Evolutionary conservation across 2,329 filamentous ascomycete genomes (phyloP).

Genomic region (Fusarium veterinarium): DNA sequence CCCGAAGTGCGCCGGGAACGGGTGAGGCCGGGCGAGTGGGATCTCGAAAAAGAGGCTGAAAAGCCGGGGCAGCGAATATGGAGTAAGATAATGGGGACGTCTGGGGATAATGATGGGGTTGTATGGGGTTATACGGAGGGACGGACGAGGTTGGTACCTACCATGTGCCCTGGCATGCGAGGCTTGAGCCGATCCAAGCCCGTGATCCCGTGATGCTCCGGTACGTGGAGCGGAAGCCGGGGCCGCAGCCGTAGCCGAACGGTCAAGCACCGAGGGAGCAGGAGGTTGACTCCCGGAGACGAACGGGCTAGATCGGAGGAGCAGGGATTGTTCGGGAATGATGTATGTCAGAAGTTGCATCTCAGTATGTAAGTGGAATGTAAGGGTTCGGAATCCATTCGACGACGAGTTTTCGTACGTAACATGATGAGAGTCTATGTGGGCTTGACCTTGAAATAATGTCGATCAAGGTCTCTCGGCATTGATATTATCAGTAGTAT

Average conservation of each 20-base stretch:
- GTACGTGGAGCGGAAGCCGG: constrained; percentile 43
- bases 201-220: constrained; percentile 48
- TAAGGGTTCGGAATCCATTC: constrained; percentile 13
- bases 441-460: constrained; percentile 7
- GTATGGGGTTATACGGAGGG: constrained; percentile 32
- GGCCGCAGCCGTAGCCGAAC: constrained; percentile 43
- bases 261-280: constrained; percentile 32
- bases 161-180: constrained; percentile 27
- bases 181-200: constrained; percentile 43
- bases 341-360: constrained; percentile 13
- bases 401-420: constrained; percentile 20
- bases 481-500: background rate
- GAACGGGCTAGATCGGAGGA: constrained; percentile 43
- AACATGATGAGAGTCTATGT: constrained; percentile 13
- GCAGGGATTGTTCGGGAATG: constrained; percentile 38
- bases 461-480: constrained; percentile 16
- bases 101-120: constrained; percentile 27
- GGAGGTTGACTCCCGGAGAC: constrained; percentile 22
- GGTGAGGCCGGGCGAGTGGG: constrained; percentile 43
- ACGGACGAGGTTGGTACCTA: constrained; percentile 20
- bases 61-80: constrained; percentile 40
- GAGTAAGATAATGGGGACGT: constrained; percentile 37
- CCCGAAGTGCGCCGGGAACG: constrained; percentile 44
- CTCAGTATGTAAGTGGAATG: constrained; percentile 27
- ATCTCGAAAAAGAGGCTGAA: constrained; percentile 43